These are phyloP conservation scores for Boletus edulis DNA, from an alignment of 768 basidiomycete species.

Conservation along the genomic window DNA sequence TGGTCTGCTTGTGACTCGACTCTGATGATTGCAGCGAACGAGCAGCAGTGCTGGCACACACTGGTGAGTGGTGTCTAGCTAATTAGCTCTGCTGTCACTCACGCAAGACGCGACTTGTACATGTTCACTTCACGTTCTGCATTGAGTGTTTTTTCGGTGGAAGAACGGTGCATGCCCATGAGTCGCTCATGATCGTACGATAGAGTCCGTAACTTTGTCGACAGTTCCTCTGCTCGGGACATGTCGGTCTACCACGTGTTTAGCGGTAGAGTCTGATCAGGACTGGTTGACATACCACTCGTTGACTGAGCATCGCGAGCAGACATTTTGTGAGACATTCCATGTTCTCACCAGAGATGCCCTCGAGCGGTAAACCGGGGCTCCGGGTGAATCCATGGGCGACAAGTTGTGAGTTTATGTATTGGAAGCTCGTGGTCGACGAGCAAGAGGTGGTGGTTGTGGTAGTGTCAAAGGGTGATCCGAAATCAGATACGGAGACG, in stretches of 20 bases:
- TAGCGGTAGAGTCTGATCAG: conserved; percentile 8
- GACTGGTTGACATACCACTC: conserved; percentile 54
- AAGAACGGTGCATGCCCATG: conserved; percentile 56
- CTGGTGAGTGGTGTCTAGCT: conserved; percentile 5
- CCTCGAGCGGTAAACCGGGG: conserved; percentile 69
- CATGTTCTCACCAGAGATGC: conserved; percentile 51
- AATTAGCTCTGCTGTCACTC: conserved; percentile 30
- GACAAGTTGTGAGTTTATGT: conserved; percentile 77
- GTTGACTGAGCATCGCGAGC: conserved; percentile 70
- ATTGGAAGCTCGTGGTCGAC: conserved; percentile 65
- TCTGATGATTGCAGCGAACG: conserved; percentile 60
- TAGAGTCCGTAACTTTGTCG: conserved; percentile 71
- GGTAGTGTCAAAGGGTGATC: conserved; percentile 43
- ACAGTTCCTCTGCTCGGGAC: conserved; percentile 71
- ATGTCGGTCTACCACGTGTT: conserved; percentile 60
- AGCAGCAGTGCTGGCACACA: conserved; percentile 42
- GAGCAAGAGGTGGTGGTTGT: conserved; percentile 47
- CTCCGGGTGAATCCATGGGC: conserved; percentile 73
- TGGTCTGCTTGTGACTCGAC: conserved; percentile 66
- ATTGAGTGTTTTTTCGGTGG: conserved; percentile 59
- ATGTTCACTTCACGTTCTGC: conserved; percentile 79
- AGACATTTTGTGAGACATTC: conserved; percentile 70
- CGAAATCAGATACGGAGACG: conserved; percentile 40
- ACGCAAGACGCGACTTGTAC: conserved; percentile 72
- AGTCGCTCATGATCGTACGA: conserved; percentile 82